phyloP scores from a whole-genome alignment of 1,284 basidiomycete genomes.

The Moniliophthora roreri region DNA sequence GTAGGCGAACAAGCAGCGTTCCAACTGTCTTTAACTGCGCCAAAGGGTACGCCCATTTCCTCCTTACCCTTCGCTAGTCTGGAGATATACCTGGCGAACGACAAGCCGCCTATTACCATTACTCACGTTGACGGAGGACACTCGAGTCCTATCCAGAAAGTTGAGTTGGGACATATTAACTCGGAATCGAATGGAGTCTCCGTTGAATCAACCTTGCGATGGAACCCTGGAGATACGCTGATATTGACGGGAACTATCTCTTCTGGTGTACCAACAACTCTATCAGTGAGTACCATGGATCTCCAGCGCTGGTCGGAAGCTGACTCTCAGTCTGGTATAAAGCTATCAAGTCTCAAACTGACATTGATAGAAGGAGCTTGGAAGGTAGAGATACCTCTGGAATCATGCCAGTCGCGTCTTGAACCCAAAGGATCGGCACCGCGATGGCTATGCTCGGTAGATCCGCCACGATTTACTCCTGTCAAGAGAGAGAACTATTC shows the following conservation, averaged over 20 bases:
- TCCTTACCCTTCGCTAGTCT: constrained; percentile 59
- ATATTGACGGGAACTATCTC: constrained; percentile 58
- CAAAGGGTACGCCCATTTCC: constrained; percentile 42
- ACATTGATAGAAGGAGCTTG: constrained; percentile 57
- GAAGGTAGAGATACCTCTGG: constrained; percentile 62
- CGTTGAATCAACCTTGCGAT: constrained; percentile 47
- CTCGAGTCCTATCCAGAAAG: constrained; percentile 26
- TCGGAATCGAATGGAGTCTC: constrained; percentile 21
- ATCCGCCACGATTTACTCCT: constrained; percentile 51
- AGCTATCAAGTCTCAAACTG: constrained; percentile 55
- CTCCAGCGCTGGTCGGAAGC: not conserved
- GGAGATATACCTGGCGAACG: constrained; percentile 54
- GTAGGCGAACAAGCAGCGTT: constrained; percentile 68
- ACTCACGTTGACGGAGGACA: constrained; percentile 34
- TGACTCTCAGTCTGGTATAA: not conserved
- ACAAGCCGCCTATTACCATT: constrained; percentile 45
- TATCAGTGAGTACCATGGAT: constrained; percentile 22
- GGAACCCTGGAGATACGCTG: constrained; percentile 50
- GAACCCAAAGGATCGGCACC: constrained; percentile 26
- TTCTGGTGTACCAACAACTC: constrained; percentile 42
- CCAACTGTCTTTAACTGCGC: constrained; percentile 64
- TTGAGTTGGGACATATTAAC: constrained; percentile 44
- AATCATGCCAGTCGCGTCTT: constrained; percentile 36
- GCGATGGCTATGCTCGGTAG: constrained; percentile 56
- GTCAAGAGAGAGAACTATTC: constrained; percentile 48